Evolutionary conservation across 2,329 filamentous ascomycete genomes (phyloP).

Genomic region (Aspergillus sp.): DNA sequence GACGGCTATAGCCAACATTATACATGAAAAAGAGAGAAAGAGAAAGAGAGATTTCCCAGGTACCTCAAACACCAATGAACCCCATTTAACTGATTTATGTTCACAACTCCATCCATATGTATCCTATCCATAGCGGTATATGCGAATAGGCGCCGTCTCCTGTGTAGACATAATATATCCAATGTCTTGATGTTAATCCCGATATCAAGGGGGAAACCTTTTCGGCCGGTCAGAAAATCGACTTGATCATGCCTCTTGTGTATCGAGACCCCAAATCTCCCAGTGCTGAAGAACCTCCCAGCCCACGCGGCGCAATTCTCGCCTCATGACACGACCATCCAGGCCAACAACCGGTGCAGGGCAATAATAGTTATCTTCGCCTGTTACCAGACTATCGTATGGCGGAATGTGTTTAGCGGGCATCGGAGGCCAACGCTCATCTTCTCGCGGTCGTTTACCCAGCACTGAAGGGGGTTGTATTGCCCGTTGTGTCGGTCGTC

Average conservation of each 20-base stretch:
- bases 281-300: constrained; percentile 39
- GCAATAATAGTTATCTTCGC: constrained; percentile 6
- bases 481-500: background rate
- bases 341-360: constrained; percentile 5
- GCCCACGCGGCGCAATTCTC: constrained; percentile 30
- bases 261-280: constrained; percentile 42
- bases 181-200: too few species aligned
- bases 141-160: too few species aligned
- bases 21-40: too few species aligned
- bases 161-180: too few species aligned
- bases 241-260: constrained; percentile 28
- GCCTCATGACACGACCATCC: constrained; percentile 24
- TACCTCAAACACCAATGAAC: too few species aligned
- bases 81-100: too few species aligned
- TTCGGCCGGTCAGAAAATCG: too few species aligned
- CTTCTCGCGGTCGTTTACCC: constrained; percentile 10
- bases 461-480: constrained; percentile 6
- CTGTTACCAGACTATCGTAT: background rate
- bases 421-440: background rate
- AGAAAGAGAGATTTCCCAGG: too few species aligned
- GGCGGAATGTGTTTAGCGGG: background rate
- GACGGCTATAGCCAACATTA: too few species aligned
- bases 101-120: too few species aligned
- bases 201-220: background rate
- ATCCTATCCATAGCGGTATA: too few species aligned